Evolutionary conservation across 805 yeast genomes (phyloP), one percentile per base, ranked within the genome.

Genomic region (Hyphopichia homilentoma): DNA sequence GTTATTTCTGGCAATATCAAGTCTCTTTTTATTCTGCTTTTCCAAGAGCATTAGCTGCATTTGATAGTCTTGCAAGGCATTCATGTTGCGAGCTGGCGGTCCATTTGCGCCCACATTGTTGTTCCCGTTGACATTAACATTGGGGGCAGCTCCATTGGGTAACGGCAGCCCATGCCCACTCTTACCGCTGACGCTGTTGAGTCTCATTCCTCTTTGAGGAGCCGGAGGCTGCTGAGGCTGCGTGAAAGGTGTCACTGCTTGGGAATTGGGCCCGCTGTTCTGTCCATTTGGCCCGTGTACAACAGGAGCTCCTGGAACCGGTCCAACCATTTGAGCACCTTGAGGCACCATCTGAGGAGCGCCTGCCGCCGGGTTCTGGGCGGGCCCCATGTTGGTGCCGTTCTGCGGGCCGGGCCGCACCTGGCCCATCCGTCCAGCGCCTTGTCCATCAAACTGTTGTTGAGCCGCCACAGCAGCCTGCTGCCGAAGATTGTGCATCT

Each of bases 51-150:
- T 73, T 43, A 84, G 61, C 55, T 84, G 90, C 67, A 77, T 79
- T 54, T 85, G 94, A 54, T 86, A 85, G 50, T 85, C 94, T 46
- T 81, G 85, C 24, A 85, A 61, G 1, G 90, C 89, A 47, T 70
- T 71, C 36, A 61, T 65, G 44, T 64, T 64, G 27, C 62, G 48
- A 27, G 41, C 48, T 17, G 43, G 40, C 9, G 44, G 36, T 14
- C 36, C 34, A 19, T 25, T 20, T 9, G 20, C 15, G 5, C 33
- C 29, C 3, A 33, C 36, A 13, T 27, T 32, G 27, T 33, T 38
- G 14, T 21, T 27, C 18, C 30, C 31, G 14, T 31, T 15, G 16
- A 24, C 26, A 16, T 30, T 34, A 24, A 26, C 23, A 22, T 20
- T 25, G 4, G 28, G 26, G 26, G 40, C 18, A 13, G 31, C 24